phyloP scores from a whole-genome alignment of 2,329 filamentous ascomycete genomes.

The Dothidotthia symphoricarpi region DNA sequence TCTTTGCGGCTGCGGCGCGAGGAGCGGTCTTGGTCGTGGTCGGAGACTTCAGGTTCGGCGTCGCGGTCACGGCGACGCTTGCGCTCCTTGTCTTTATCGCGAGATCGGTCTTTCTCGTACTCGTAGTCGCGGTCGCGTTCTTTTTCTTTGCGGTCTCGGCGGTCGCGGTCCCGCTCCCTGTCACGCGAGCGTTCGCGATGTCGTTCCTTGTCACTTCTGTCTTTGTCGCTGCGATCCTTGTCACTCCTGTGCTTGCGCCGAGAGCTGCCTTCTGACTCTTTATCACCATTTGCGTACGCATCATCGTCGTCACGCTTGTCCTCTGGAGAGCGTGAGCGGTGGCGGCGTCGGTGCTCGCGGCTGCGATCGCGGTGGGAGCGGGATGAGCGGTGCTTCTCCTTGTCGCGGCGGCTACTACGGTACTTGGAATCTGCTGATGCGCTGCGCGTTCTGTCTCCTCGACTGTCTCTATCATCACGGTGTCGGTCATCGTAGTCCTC shows the following conservation, averaged over 20 bases:
- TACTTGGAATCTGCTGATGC: slow-evolving; percentile 62
- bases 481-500: slow-evolving; percentile 38
- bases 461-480: slow-evolving; percentile 51
- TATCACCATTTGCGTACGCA: slow-evolving; percentile 28
- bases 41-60: slow-evolving; percentile 37
- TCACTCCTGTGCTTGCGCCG: slow-evolving; percentile 42
- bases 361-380: slow-evolving; percentile 49
- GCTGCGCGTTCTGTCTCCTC: slow-evolving; percentile 60
- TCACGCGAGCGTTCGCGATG: slow-evolving; percentile 31
- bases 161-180: slow-evolving; percentile 34
- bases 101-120: slow-evolving; percentile 43
- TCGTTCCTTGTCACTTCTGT: slow-evolving; percentile 24
- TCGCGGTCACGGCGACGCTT: slow-evolving; percentile 53
- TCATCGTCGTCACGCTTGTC: slow-evolving; percentile 32
- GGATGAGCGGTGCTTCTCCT: slow-evolving; percentile 46
- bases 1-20: slow-evolving; percentile 46
- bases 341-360: slow-evolving; percentile 45
- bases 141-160: slow-evolving; percentile 50
- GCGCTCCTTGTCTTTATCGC: slow-evolving; percentile 43
- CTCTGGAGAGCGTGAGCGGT: slow-evolving; percentile 46
- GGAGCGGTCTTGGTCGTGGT: slow-evolving; percentile 44
- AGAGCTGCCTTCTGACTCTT: slow-evolving; percentile 28
- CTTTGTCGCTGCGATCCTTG: slow-evolving; percentile 11
- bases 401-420: slow-evolving; percentile 57
- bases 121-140: slow-evolving; percentile 48